Percentiles rank a stretch among this genome's conserved stretches.
phyloP scores from a whole-genome alignment of 2,329 filamentous ascomycete species.

The Fusarium sp. region DNA sequence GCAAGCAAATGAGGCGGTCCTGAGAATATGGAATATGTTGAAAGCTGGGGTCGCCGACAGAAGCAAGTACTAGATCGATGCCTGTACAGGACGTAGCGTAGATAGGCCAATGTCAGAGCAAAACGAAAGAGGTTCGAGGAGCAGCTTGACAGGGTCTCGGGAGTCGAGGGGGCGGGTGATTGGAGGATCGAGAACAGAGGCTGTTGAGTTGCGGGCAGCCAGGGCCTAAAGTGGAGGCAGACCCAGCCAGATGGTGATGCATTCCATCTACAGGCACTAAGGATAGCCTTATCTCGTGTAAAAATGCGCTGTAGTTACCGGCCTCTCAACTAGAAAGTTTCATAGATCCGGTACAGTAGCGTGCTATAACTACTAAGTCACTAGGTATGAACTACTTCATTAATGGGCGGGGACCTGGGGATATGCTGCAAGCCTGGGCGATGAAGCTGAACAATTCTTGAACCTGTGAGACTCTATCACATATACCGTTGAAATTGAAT shows the following conservation, averaged over 20 bases:
- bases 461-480: not conserved
- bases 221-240: slow-evolving; percentile 37
- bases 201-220: slow-evolving; percentile 37
- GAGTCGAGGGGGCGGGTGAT: slow-evolving; percentile 43
- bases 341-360: slow-evolving; percentile 11
- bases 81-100: slow-evolving; percentile 26
- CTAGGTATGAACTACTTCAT: slow-evolving; percentile 3
- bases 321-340: slow-evolving; percentile 4
- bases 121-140: slow-evolving; percentile 47
- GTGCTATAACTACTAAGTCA: not conserved
- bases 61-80: slow-evolving; percentile 31
- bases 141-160: slow-evolving; percentile 45
- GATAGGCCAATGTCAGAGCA: slow-evolving; percentile 36
- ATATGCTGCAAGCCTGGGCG: not conserved
- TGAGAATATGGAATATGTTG: not conserved
- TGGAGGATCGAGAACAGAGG: slow-evolving; percentile 44
- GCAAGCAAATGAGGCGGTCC: slow-evolving; percentile 16
- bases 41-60: slow-evolving; percentile 23
- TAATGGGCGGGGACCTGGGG: not conserved
- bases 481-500: not conserved
- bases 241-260: slow-evolving; percentile 37
- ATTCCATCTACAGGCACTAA: slow-evolving; percentile 35
- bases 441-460: no score
- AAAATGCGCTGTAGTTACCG: slow-evolving; percentile 20
- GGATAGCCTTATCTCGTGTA: slow-evolving; percentile 11